Conservation (phyloP, 805 yeast genomes). For the Starmerella riodocensis region DNA sequence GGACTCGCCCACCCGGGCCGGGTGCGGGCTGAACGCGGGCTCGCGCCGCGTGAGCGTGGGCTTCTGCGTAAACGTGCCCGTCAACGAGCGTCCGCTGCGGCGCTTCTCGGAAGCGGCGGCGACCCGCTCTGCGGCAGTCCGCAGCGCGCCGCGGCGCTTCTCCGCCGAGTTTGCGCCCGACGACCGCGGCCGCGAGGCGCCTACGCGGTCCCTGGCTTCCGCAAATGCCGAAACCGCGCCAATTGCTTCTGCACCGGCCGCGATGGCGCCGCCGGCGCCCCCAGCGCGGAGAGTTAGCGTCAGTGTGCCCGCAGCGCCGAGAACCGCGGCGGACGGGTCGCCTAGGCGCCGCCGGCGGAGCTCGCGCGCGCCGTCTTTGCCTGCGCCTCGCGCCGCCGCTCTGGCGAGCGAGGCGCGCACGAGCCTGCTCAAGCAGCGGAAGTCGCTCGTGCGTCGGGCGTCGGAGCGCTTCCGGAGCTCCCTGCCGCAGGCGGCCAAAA, state of each 20-base stretch:
- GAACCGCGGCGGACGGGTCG: not conserved
- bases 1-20: conserved; percentile 1
- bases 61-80: conserved; percentile 10
- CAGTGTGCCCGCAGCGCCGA: no score
- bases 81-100: conserved; percentile 8
- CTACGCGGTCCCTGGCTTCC: no score
- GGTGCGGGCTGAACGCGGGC: not conserved
- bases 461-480: no score
- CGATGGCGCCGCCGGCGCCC: no score
- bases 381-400: no score
- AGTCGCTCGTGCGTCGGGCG: not conserved
- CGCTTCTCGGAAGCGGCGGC: not conserved
- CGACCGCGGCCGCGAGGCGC: no score
- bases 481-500: not conserved
- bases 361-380: no score
- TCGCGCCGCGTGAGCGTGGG: conserved; percentile 7
- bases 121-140: not conserved
- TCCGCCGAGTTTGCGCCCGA: no score
- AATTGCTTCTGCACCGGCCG: no score
- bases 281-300: no score
- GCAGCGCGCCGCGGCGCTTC: not conserved
- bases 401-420: not conserved
- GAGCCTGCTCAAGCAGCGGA: not conserved
- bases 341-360: not conserved
- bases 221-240: no score